phyloP scores from a whole-genome alignment of 2,329 filamentous ascomycete species.

The Pleoardoris graminearum region DNA sequence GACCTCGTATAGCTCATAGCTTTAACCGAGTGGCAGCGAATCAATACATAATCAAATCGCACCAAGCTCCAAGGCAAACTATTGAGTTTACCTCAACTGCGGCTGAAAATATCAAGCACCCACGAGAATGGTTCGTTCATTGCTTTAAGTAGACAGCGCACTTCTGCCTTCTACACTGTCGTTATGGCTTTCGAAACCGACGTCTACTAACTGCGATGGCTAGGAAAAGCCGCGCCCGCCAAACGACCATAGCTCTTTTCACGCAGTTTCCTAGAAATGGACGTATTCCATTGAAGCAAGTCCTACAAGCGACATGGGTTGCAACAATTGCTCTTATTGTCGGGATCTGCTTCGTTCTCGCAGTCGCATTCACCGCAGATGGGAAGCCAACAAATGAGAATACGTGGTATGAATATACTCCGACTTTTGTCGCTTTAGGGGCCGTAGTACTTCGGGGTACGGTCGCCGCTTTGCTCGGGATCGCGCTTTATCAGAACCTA shows the following conservation, averaged over 20 bases:
- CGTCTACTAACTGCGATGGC: too few relatives aligned
- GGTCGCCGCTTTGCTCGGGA: neutral
- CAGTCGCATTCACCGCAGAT: neutral
- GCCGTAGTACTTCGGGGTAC: neutral
- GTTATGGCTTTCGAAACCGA: too few relatives aligned
- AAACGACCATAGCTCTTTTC: neutral
- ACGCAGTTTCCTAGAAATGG: neutral
- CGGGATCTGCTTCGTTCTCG: neutral
- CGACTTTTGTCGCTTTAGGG: neutral
- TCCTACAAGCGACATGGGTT: neutral
- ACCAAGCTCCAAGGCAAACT: too few relatives aligned
- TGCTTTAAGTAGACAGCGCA: too few relatives aligned
- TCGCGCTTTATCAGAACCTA: neutral
- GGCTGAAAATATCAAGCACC: too few relatives aligned
- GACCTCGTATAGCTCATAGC: too few relatives aligned
- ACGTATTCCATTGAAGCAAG: neutral
- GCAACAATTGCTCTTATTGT: neutral
- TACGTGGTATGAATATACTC: neutral
- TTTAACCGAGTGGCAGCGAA: too few relatives aligned
- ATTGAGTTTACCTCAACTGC: too few relatives aligned
- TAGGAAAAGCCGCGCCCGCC: neutral
- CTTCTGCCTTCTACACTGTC: too few relatives aligned
- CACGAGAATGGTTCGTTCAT: too few relatives aligned
- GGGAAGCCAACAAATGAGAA: neutral
- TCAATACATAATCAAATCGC: too few relatives aligned